Evolutionary conservation across 352 stramenopile genomes (phyloP), one percentile per base, ranked within the genome.

Genomic region (Globisporangium heterothallicum): DNA sequence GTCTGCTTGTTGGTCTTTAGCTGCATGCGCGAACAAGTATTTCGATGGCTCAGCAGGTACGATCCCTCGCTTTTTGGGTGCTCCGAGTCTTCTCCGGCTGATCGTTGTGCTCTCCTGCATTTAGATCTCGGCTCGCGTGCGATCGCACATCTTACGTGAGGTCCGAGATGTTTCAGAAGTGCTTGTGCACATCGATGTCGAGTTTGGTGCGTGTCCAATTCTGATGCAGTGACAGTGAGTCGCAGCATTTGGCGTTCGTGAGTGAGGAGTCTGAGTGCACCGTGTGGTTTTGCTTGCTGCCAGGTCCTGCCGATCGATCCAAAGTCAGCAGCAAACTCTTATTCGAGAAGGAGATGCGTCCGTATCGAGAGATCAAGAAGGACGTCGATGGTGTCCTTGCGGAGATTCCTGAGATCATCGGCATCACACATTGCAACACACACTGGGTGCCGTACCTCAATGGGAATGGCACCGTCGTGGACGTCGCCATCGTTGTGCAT

Each of bases 131-230:
- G 61, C 73, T 21, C 78, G 68, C 14, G 81, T 95, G 10, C 76
- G 85, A 29, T 70, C 65, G 0, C 70, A 90, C 24, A 91, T 93
- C 47, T 51, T 91, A 30, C 57, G 73, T 3, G 45, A 88, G 19
- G 59, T 93, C 10, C 76, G 59, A 10, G 79, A 92, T 43, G 83
- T 95, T n/a, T 90, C 83, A 0, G 84, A 95, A 61, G 82, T 95
- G 40, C 63, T 93, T n/a, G 84, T 95, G 7, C 82, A 91, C 50
- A 88, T 92, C 43, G 82, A 93, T 40, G 82, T 87, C 5, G 70
- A 84, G 42, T 80, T 85, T 47, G 62, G 78, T 89, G 42, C 27
- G 68, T 61, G 3, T 14, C 16, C n/a, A n/a, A n/a, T n/a, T n/a
- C n/a, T n/a, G n/a, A n/a, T n/a, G n/a, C n/a, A n/a, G n/a, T n/a